phyloP scores from a whole-genome alignment of 139 green algal genomes.

The Chlorella sp. region DNA sequence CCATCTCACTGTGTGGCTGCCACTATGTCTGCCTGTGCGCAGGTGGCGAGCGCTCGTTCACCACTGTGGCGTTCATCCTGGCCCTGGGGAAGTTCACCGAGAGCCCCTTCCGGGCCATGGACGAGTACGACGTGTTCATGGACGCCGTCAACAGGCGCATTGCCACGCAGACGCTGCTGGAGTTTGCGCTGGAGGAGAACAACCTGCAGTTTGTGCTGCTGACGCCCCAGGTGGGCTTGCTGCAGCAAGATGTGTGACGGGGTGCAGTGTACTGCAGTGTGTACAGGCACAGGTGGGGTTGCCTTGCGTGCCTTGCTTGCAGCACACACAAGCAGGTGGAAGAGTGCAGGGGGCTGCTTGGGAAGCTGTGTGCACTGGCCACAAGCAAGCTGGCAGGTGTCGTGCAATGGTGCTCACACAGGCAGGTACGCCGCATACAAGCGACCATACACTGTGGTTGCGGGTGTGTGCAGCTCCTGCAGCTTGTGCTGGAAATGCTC shows the following conservation, averaged over 20 bases:
- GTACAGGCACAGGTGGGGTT: no score
- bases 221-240: slow-evolving; percentile 75
- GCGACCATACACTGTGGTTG: no score
- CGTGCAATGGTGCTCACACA: not conserved
- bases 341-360: no score
- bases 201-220: slow-evolving; percentile 77
- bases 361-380: no score
- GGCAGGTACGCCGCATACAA: not conserved
- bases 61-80: slow-evolving; percentile 83
- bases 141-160: slow-evolving; percentile 56
- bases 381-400: no score
- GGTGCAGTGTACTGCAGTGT: no score
- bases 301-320: no score
- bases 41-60: slow-evolving; percentile 88
- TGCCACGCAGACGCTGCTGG: slow-evolving; percentile 66
- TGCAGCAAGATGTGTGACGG: no score
- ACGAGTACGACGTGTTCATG: slow-evolving; percentile 91
- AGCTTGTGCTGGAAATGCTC: not conserved
- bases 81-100: slow-evolving; percentile 70
- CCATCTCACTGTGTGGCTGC: no score
- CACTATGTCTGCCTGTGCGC: slow-evolving; percentile 1
- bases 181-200: slow-evolving; percentile 53
- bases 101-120: slow-evolving; percentile 73
- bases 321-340: no score
- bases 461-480: not conserved